Conservation (phyloP, 2,329 filamentous ascomycete genomes). For the Arachnomyces sp. region DNA sequence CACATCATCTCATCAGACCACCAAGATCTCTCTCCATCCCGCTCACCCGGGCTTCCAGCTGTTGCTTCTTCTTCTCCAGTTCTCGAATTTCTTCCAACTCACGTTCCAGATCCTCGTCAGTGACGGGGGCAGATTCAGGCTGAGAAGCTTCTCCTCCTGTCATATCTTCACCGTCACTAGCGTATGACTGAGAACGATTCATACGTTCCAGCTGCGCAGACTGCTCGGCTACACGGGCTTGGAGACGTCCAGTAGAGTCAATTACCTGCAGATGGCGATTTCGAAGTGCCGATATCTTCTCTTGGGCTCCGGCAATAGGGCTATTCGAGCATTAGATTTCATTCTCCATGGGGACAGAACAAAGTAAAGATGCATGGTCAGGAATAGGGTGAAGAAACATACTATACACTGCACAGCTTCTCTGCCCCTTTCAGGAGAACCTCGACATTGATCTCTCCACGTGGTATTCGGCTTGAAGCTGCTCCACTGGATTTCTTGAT, state of each 20-base stretch:
- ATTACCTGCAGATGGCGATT: conserved; percentile 63
- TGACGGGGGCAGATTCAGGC: conserved; percentile 22
- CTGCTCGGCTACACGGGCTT: conserved; percentile 71
- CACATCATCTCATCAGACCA: conserved; percentile 46
- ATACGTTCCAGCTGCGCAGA: conserved; percentile 63
- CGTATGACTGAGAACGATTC: conserved; percentile 53
- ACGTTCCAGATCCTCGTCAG: conserved; percentile 36
- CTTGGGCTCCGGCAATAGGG: conserved; percentile 67
- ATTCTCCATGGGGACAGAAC: not conserved
- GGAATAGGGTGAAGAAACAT: conserved; percentile 20
- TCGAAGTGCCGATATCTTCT: conserved; percentile 66
- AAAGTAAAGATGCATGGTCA: not conserved
- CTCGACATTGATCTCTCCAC: conserved; percentile 76
- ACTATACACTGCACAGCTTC: conserved; percentile 83
- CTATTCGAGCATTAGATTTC: conserved; percentile 26
- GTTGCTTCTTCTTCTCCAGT: conserved; percentile 56
- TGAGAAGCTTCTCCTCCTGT: conserved; percentile 33
- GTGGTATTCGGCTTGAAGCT: conserved; percentile 44
- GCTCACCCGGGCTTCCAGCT: conserved; percentile 56
- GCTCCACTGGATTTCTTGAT: conserved; percentile 56
- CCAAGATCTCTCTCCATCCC: conserved; percentile 64
- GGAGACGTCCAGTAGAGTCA: conserved; percentile 71
- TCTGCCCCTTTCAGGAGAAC: conserved; percentile 78
- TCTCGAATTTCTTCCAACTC: conserved; percentile 52
- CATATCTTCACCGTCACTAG: conserved; percentile 46